Evolutionary conservation across 768 basidiomycete genomes (phyloP), one percentile per base, ranked within the genome.

Genomic region (Kwoniella dendrophila): DNA sequence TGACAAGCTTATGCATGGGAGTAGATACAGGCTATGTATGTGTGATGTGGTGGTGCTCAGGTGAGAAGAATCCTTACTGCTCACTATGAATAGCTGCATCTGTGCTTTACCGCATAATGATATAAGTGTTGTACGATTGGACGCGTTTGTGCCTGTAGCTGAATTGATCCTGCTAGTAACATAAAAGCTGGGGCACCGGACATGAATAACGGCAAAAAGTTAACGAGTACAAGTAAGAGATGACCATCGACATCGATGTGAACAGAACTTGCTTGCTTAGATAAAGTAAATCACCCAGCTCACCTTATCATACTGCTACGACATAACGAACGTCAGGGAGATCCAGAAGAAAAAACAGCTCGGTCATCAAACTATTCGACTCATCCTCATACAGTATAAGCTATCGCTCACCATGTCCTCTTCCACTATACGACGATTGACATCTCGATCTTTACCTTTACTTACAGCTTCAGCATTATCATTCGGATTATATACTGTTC

Each of bases 401-500:
- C 24, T 14, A 5, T n/a, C 36, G 5, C 11, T 32, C 55, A 20
- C 26, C 41, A 43, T 59, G 12, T 63, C 70, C 11, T 62, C 61
- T 14, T 63, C 72, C 6, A 40, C 68, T 12, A 20, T 57, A 10
- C 61, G 63, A 24, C 24, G 67, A 7, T 49, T 74, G 4, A 30
- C 54, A 1, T 50, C 68, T 24, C 62, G 72, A 34, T 67, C 73
- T 4, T 36, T 74, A 27, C 73, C 73, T 22, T 24, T 74, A 0
- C 50, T 70, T 16, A 62, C 73, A 33, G 70, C 73, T 10, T 61
- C 68, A 0, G 59, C 70, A 8, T 34, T 74, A 5, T 71, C 73
- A 1, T 20, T 70, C 20, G 56, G 68, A 4, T 24, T 68, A 20
- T 74, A 74, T 57, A 36, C 73, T 11, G 54, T 56, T 20, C 66